These are phyloP conservation scores for Leccinum uliginosum DNA, from an alignment of 768 basidiomycete genomes.

Conservation along the genomic window DNA sequence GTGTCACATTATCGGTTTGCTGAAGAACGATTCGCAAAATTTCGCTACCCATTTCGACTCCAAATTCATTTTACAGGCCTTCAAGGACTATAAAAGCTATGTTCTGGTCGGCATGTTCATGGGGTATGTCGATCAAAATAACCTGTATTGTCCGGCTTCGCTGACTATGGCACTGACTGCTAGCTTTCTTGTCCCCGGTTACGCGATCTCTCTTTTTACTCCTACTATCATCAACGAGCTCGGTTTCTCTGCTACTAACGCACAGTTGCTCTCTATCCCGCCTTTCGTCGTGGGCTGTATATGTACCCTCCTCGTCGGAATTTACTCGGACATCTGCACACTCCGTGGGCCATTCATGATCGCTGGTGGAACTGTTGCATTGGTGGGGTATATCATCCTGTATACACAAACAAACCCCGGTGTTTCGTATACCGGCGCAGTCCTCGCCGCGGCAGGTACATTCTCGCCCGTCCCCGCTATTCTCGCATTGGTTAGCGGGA, in stretches of 20 bases:
- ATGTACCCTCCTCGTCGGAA: constrained; percentile 38
- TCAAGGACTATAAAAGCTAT: constrained; percentile 41
- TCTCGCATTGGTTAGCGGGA: constrained; percentile 52
- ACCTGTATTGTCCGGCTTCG: background rate
- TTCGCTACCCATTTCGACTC: constrained; percentile 40
- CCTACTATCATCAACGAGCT: constrained; percentile 49
- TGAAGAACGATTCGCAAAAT: constrained; percentile 41
- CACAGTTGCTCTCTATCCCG: constrained; percentile 46
- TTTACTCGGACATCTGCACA: constrained; percentile 39
- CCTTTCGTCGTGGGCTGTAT: constrained; percentile 46
- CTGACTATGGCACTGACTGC: constrained; percentile 3
- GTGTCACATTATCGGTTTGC: constrained; percentile 25
- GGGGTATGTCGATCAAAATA: constrained; percentile 27
- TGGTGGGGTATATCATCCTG: constrained; percentile 50
- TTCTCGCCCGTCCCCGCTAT: constrained; percentile 45
- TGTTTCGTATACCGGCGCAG: constrained; percentile 40
- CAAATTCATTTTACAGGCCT: constrained; percentile 44
- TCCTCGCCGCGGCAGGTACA: constrained; percentile 50
- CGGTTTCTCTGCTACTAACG: constrained; percentile 47
- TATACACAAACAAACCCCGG: constrained; percentile 30
- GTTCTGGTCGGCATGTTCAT: constrained; percentile 35
- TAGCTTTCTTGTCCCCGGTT: constrained; percentile 43
- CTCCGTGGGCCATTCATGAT: constrained; percentile 49
- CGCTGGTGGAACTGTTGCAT: constrained; percentile 35
- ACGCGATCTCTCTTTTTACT: constrained; percentile 46